Conservation (phyloP, 2,329 filamentous ascomycete species). For the Capronia coronata region DNA sequence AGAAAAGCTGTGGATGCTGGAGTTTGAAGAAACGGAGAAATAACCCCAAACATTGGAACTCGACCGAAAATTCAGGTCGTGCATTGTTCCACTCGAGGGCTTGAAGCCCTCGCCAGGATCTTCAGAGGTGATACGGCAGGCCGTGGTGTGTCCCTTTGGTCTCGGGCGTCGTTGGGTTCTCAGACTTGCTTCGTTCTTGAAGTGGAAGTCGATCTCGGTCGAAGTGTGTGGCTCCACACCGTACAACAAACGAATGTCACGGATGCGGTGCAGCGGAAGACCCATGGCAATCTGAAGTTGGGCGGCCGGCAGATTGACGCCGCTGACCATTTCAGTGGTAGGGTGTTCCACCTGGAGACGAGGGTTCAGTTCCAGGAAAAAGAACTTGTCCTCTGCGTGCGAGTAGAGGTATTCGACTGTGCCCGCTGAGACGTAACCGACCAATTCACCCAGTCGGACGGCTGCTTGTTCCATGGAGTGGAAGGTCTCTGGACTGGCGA, state of each 20-base stretch:
- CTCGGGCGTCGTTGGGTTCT: conserved; percentile 82
- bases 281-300: conserved; percentile 99
- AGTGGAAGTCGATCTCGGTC: conserved; percentile 92
- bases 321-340: conserved; percentile 98
- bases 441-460: conserved; percentile 84
- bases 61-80: conserved; percentile 97
- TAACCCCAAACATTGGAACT: conserved; percentile 99
- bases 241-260: conserved; percentile 92
- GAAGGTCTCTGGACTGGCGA: conserved; percentile 84
- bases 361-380: conserved; percentile 97
- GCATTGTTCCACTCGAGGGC: conserved; percentile 97
- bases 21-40: conserved; percentile 94
- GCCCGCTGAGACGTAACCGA: conserved; percentile 97
- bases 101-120: conserved; percentile 99
- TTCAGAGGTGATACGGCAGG: conserved; percentile 97
- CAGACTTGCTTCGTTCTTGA: conserved; percentile 75
- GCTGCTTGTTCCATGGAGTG: conserved; percentile 94
- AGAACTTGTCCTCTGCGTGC: conserved; percentile 96
- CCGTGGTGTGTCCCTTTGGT: conserved; percentile 94
- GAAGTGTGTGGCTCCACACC: conserved; percentile 84
- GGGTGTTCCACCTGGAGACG: conserved; percentile 99
- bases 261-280: conserved; percentile 87
- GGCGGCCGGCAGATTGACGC: conserved; percentile 92
- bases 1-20: conserved; percentile 98
- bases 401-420: conserved; percentile 99